phyloP scores from a whole-genome alignment of 768 basidiomycete species.

The Mrakia blollopis region DNA sequence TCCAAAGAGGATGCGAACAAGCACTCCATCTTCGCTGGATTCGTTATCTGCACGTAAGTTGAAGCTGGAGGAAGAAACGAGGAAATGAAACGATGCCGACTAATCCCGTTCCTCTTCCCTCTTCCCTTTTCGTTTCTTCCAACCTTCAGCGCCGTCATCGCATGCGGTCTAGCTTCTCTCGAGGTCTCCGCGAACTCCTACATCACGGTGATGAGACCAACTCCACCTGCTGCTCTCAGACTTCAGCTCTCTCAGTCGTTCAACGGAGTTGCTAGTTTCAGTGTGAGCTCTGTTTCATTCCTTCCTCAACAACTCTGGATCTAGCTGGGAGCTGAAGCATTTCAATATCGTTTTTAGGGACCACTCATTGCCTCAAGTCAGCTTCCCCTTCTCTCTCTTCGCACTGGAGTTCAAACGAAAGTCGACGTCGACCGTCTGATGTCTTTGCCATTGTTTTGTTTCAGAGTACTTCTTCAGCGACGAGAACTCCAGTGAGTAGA shows the following conservation, averaged over 20 bases:
- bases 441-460: no score
- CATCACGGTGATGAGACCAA: conserved; percentile 52
- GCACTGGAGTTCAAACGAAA: no score
- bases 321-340: no score
- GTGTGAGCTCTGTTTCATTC: neutral
- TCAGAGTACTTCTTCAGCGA: conserved; percentile 64
- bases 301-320: no score
- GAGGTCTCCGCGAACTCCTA: conserved; percentile 64
- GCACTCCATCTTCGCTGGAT: conserved; percentile 18
- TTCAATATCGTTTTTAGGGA: conserved; percentile 40
- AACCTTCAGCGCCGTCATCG: conserved; percentile 35
- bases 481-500: conserved; percentile 47
- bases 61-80: no score
- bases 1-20: neutral
- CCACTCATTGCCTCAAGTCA: conserved; percentile 63
- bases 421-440: no score
- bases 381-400: no score
- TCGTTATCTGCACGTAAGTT: neutral
- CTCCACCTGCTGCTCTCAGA: conserved; percentile 65
- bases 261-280: conserved; percentile 65
- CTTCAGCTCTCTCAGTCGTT: conserved; percentile 76
- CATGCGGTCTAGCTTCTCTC: conserved; percentile 51
- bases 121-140: no score
- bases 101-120: no score
- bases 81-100: no score